Evolutionary conservation across 495 filamentous ascomycete genomes (phyloP).

Genomic region (Aspergillus bridgeri): DNA sequence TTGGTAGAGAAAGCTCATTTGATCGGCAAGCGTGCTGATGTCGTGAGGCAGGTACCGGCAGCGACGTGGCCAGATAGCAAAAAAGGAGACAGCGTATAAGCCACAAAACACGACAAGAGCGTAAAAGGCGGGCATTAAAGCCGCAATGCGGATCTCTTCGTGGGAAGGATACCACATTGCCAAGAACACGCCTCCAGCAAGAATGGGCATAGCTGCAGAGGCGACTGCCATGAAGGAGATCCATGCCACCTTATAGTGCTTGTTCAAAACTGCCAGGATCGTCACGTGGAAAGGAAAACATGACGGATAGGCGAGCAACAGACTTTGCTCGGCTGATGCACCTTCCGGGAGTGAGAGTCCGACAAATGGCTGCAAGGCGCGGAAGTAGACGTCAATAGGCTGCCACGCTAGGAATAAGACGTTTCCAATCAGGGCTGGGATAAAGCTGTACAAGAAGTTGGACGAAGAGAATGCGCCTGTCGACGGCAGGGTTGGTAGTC

Average conservation of each 20-base stretch:
- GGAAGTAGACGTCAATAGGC: conserved; percentile 69
- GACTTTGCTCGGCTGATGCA: conserved; percentile 59
- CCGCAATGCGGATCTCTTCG: conserved; percentile 60
- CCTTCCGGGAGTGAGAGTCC: conserved; percentile 57
- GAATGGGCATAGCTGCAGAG: conserved; percentile 65
- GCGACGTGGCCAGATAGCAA: conserved; percentile 54
- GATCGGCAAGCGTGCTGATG: conserved; percentile 66
- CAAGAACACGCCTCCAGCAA: conserved; percentile 78
- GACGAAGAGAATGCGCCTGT: conserved; percentile 71
- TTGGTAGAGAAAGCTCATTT: conserved; percentile 71
- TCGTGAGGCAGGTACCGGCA: conserved; percentile 65
- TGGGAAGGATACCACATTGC: conserved; percentile 59
- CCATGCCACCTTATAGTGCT: conserved; percentile 69
- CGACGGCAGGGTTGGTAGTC: conserved; percentile 57
- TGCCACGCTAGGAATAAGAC: conserved; percentile 75
- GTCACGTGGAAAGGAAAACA: conserved; percentile 62
- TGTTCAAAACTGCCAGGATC: conserved; percentile 56
- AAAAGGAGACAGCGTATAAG: conserved; percentile 62
- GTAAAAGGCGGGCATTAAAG: conserved; percentile 65
- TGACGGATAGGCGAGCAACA: conserved; percentile 72
- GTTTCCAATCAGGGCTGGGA: conserved; percentile 73
- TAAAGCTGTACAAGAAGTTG: conserved; percentile 83
- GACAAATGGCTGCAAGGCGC: conserved; percentile 72
- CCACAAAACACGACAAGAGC: conserved; percentile 62
- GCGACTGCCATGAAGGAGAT: conserved; percentile 62